Conservation (phyloP, 306 rosid species). For the Vachellia collinsii region DNA sequence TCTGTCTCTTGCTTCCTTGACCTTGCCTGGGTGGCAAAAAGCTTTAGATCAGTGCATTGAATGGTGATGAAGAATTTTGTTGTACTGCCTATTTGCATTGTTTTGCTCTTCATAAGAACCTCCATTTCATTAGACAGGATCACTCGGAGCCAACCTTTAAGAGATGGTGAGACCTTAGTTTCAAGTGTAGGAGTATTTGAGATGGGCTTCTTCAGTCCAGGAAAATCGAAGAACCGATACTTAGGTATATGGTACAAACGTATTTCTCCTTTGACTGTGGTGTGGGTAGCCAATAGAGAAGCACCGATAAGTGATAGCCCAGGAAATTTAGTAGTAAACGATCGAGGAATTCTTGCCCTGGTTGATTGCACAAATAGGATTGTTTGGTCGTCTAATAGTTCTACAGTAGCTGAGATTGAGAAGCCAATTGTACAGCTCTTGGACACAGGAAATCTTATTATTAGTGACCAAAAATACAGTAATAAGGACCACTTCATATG, state of each 20-base stretch:
- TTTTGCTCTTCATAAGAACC: background rate
- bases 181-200: slow-evolving; percentile 20
- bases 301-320: background rate
- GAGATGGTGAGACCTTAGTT: slow-evolving; percentile 31
- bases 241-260: slow-evolving; percentile 35
- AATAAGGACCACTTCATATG: background rate
- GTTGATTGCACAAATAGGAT: background rate
- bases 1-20: background rate
- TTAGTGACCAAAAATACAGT: background rate
- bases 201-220: slow-evolving; percentile 35
- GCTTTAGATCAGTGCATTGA: background rate
- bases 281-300: slow-evolving; percentile 42
- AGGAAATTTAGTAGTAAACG: slow-evolving; percentile 1
- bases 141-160: background rate
- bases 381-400: slow-evolving; percentile 25
- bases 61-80: background rate
- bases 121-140: slow-evolving; percentile 12
- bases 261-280: slow-evolving; percentile 25
- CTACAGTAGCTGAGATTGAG: background rate
- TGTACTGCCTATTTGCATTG: background rate
- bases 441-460: slow-evolving; percentile 26
- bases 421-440: background rate
- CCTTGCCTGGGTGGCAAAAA: background rate
- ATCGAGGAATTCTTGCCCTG: slow-evolving; percentile 16
- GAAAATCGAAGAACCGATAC: slow-evolving; percentile 17